Percentiles rank a stretch among this genome's conserved stretches.
These are phyloP conservation scores for Dictyostelium brefeldianum DNA, from an alignment of 78 protist genomes.

Conservation along the genomic window DNA sequence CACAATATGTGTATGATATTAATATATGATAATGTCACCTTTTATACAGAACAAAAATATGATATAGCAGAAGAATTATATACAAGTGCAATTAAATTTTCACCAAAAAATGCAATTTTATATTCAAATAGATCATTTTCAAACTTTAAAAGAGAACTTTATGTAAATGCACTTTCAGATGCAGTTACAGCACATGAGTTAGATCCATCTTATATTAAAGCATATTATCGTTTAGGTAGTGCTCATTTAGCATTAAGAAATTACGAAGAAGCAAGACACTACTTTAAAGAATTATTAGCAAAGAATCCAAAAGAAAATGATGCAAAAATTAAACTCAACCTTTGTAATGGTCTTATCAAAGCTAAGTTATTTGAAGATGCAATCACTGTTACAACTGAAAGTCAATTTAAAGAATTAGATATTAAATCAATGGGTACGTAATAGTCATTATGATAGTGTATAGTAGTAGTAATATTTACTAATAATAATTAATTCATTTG, in stretches of 20 bases:
- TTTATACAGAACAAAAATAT: slow-evolving; percentile 54
- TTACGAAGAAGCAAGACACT: slow-evolving; percentile 89
- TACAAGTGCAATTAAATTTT: slow-evolving; percentile 85
- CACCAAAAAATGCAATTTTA: slow-evolving; percentile 74
- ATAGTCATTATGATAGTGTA: no score
- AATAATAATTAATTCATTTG: no score
- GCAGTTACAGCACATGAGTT: slow-evolving; percentile 87
- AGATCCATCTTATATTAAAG: slow-evolving; percentile 90
- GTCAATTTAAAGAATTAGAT: slow-evolving; percentile 40
- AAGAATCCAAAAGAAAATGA: slow-evolving; percentile 81
- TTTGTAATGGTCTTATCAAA: slow-evolving; percentile 83
- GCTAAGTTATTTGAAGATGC: slow-evolving; percentile 90
- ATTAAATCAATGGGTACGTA: slow-evolving; percentile 57
- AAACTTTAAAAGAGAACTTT: slow-evolving; percentile 88
- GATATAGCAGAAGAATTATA: slow-evolving; percentile 83
- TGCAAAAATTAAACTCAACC: slow-evolving; percentile 85
- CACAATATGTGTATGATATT: background rate
- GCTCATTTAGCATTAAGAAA: slow-evolving; percentile 92
- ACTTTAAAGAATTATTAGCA: slow-evolving; percentile 78
- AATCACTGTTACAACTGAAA: slow-evolving; percentile 74
- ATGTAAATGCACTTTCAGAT: slow-evolving; percentile 88
- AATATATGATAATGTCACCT: no score
- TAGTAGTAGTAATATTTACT: no score
- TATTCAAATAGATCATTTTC: slow-evolving; percentile 92
- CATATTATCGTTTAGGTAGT: slow-evolving; percentile 93